phyloP scores from a whole-genome alignment of 164 flowering plant genomes.

The Liriodendron chinense region DNA sequence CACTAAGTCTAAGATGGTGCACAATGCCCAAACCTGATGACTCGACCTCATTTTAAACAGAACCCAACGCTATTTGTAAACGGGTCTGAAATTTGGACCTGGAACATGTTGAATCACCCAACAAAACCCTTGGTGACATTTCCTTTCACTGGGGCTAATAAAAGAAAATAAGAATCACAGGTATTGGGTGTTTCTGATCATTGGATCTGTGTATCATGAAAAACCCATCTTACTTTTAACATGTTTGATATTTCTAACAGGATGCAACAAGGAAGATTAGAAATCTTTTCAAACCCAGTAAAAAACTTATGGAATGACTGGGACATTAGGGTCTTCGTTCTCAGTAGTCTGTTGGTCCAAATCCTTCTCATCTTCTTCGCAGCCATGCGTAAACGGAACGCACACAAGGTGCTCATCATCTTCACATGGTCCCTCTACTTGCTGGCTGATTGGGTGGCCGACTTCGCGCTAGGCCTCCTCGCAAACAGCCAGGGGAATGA shows the following conservation, averaged over 20 bases:
- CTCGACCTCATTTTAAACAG: no score
- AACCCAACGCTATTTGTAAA: no score
- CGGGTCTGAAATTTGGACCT: no score
- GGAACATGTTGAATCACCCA: no score
- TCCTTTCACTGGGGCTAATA: no score
- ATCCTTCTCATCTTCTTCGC: conserved; percentile 25
- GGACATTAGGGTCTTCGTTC: conserved; percentile 27
- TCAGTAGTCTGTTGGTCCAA: conserved; percentile 28
- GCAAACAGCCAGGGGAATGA: conserved; percentile 22
- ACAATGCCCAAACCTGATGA: no score
- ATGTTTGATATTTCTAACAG: background rate
- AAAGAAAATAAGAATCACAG: no score
- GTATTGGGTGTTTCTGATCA: no score
- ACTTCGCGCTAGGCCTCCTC: conserved; percentile 44
- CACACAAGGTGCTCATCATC: background rate
- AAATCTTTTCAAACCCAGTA: background rate
- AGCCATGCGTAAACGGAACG: conserved; percentile 22
- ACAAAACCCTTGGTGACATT: no score
- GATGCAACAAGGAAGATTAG: background rate
- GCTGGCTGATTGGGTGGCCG: conserved; percentile 47
- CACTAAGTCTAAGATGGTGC: no score
- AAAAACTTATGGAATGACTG: conserved; percentile 24
- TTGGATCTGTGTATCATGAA: no score
- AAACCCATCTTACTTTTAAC: no score
- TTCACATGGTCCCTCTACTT: conserved; percentile 34